Percentiles rank a stretch among this genome's conserved stretches.
Evolutionary conservation across 305 asterid genomes (phyloP).

Genomic region (Fraxinus angustifolia): DNA sequence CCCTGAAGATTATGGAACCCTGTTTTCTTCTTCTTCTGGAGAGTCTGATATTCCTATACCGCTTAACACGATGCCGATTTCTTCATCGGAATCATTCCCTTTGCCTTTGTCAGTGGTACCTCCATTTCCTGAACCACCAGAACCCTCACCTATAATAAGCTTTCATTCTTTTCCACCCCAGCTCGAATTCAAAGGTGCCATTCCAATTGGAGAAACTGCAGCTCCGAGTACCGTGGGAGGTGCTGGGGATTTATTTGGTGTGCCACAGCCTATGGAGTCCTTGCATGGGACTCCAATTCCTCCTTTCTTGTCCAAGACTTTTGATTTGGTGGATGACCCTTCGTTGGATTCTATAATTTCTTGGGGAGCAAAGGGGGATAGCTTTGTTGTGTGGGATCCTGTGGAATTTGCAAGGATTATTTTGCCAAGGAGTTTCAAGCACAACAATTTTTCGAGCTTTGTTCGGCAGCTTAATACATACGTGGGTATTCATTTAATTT

Average conservation of each 20-base stretch:
- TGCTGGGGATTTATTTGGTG: slow-evolving; percentile 14
- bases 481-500: slow-evolving; percentile 65
- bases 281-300: slow-evolving; percentile 59
- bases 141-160: slow-evolving; percentile 11
- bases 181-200: slow-evolving; percentile 8
- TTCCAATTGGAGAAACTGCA: background rate
- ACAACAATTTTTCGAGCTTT: slow-evolving; percentile 85
- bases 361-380: slow-evolving; percentile 62
- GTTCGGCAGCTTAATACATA: slow-evolving; percentile 91
- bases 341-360: slow-evolving; percentile 49
- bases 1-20: slow-evolving; percentile 27
- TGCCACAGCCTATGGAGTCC: slow-evolving; percentile 58
- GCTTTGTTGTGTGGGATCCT: slow-evolving; percentile 82
- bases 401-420: slow-evolving; percentile 55
- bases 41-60: slow-evolving; percentile 21
- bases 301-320: slow-evolving; percentile 73
- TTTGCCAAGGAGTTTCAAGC: slow-evolving; percentile 75
- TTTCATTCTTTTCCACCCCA: slow-evolving; percentile 27
- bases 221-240: slow-evolving; percentile 1
- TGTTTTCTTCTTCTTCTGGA: slow-evolving; percentile 19
- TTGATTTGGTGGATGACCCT: slow-evolving; percentile 73
- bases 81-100: slow-evolving; percentile 22
- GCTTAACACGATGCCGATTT: slow-evolving; percentile 20
- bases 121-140: slow-evolving; percentile 3
- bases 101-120: slow-evolving; percentile 27